These are phyloP conservation scores for Blastomyces silverae DNA, from an alignment of 2,329 filamentous ascomycete genomes.

Conservation along the genomic window DNA sequence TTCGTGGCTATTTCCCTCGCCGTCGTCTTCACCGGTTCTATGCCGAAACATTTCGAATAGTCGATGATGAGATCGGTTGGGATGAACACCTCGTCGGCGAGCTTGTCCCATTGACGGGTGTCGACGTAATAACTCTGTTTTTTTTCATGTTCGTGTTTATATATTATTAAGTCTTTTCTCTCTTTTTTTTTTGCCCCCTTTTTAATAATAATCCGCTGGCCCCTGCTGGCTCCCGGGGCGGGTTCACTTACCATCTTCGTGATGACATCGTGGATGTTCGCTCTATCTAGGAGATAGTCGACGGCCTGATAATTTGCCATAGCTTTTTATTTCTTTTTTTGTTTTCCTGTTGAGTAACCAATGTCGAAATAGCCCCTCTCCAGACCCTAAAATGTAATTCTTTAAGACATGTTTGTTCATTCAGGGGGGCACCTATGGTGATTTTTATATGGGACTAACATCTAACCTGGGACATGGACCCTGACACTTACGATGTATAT, in stretches of 20 bases:
- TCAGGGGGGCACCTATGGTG: too few relatives aligned
- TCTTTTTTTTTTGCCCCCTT: neutral
- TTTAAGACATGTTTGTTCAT: too few relatives aligned
- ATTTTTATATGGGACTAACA: too few relatives aligned
- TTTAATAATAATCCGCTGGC: too few relatives aligned
- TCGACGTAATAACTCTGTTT: constrained; percentile 5
- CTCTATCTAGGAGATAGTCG: constrained; percentile 11
- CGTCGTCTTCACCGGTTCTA: neutral
- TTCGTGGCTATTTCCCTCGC: neutral
- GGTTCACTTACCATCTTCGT: constrained; percentile 7
- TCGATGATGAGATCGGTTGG: constrained; percentile 6
- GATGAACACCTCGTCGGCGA: constrained; percentile 5
- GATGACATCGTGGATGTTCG: constrained; percentile 12
- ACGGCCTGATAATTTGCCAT: constrained; percentile 8
- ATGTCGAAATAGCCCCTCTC: neutral
- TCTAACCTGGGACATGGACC: too few relatives aligned
- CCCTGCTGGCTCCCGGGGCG: neutral
- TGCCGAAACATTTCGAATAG: constrained; percentile 7
- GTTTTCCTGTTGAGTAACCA: neutral
- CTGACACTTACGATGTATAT: neutral
- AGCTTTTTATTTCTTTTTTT: neutral
- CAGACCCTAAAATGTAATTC: too few relatives aligned
- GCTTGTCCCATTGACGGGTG: constrained; percentile 10
- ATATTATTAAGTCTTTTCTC: neutral
- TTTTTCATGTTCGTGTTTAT: neutral